Evolutionary conservation across 495 filamentous ascomycete species (phyloP).

Genomic region (Annulohypoxylon bovei): DNA sequence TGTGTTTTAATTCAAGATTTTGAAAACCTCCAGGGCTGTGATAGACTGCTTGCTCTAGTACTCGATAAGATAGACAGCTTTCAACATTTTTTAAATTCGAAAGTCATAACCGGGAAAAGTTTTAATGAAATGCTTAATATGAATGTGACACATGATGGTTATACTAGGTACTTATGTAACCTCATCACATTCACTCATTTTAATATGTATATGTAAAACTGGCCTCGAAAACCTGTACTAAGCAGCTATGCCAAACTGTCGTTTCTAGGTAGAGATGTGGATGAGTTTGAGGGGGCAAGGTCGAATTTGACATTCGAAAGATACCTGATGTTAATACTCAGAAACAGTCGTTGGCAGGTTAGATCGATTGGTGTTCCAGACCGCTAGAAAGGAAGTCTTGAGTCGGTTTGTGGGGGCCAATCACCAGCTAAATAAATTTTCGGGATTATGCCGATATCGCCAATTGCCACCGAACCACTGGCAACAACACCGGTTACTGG

Average conservation of each 20-base stretch:
- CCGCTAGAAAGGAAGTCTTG: slow-evolving; percentile 16
- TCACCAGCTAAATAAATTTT: slow-evolving; percentile 28
- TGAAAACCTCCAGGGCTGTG: too few species aligned
- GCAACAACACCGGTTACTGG: slow-evolving; percentile 1
- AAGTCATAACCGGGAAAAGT: too few species aligned
- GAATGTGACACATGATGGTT: too few species aligned
- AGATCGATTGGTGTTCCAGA: slow-evolving; percentile 22
- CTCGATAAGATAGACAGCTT: too few species aligned
- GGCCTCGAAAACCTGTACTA: background rate
- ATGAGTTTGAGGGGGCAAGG: background rate
- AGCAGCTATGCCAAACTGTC: too few species aligned
- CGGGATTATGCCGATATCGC: slow-evolving; percentile 39
- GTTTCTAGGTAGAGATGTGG: too few species aligned
- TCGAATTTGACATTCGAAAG: background rate
- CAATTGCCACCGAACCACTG: slow-evolving; percentile 32
- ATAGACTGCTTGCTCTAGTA: too few species aligned
- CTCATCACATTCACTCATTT: background rate
- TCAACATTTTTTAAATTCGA: background rate
- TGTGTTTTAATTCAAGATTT: too few species aligned
- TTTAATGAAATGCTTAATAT: too few species aligned
- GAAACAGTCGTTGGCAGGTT: background rate
- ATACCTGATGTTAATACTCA: background rate
- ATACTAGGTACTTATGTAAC: too few species aligned
- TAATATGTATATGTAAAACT: too few species aligned
- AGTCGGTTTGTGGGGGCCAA: slow-evolving; percentile 32